Conservation (phyloP, 108 stramenopile species). For the Skeletonema potamos region DNA sequence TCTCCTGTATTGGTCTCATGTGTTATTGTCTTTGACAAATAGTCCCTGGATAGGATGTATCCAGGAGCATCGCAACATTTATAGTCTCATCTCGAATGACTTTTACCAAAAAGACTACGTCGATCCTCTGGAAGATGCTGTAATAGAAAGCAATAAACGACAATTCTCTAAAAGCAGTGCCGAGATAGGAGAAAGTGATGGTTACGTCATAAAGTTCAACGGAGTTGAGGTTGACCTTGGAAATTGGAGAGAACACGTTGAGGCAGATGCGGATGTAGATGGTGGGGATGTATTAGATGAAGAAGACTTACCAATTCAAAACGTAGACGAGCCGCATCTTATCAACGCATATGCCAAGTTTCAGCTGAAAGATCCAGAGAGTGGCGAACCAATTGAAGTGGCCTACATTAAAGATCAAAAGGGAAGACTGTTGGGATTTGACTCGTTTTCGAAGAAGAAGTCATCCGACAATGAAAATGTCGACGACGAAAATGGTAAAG, state of each 20-base stretch:
- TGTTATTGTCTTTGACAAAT: background rate
- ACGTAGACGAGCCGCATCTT: slow-evolving; percentile 52
- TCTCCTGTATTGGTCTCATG: background rate
- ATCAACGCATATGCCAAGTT: slow-evolving; percentile 53
- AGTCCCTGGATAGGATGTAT: slow-evolving; percentile 74
- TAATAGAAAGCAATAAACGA: slow-evolving; percentile 13
- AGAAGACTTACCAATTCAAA: background rate
- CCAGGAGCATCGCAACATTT: slow-evolving; percentile 63
- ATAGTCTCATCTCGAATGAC: slow-evolving; percentile 61
- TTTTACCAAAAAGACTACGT: slow-evolving; percentile 57
- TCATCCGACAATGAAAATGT: background rate
- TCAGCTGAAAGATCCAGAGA: slow-evolving; percentile 30
- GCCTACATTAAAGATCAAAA: slow-evolving; percentile 82
- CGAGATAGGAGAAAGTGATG: slow-evolving; percentile 11
- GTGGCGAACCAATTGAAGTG: slow-evolving; percentile 57
- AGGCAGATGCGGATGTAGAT: slow-evolving; percentile 35
- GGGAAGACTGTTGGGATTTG: slow-evolving; percentile 72
- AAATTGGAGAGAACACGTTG: slow-evolving; percentile 50
- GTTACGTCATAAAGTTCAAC: slow-evolving; percentile 19
- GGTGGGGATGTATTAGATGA: slow-evolving; percentile 2
- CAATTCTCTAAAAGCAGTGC: slow-evolving; percentile 2
- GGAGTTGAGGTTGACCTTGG: slow-evolving; percentile 40
- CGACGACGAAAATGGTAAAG: background rate
- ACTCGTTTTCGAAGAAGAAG: slow-evolving; percentile 39
- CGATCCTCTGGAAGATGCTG: slow-evolving; percentile 41